phyloP scores from a whole-genome alignment of 2,329 filamentous ascomycete species.

The Paecilomyces niveus region DNA sequence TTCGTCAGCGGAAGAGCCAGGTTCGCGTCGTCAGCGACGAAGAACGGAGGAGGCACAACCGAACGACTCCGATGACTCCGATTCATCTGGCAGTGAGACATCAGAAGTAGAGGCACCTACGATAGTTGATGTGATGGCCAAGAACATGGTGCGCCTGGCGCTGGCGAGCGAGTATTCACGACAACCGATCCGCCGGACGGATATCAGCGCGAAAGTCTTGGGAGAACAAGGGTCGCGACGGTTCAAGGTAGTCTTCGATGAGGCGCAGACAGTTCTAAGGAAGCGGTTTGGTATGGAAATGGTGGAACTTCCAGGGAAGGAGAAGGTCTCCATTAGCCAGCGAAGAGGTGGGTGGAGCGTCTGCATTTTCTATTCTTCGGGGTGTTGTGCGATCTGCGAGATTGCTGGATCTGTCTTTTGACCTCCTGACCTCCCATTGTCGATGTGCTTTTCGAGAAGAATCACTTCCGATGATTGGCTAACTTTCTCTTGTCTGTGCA shows the following conservation, averaged over 20 bases:
- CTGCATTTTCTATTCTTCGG: conserved; percentile 1
- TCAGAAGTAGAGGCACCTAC: conserved; percentile 14
- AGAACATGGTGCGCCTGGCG: conserved; percentile 56
- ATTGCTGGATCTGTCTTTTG: not conserved
- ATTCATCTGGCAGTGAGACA: conserved; percentile 8
- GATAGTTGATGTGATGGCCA: conserved; percentile 41
- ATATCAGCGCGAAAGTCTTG: conserved; percentile 61
- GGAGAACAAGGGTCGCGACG: conserved; percentile 58
- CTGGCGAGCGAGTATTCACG: conserved; percentile 55
- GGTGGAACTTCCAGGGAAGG: conserved; percentile 70
- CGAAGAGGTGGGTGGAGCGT: conserved; percentile 56
- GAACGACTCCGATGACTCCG: conserved; percentile 4
- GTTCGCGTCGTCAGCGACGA: not conserved
- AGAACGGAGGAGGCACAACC: conserved; percentile 1
- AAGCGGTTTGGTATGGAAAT: conserved; percentile 87
- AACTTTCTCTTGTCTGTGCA: conserved; percentile 12
- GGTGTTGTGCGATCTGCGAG: not conserved
- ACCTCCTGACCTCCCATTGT: not conserved
- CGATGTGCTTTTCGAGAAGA: not conserved
- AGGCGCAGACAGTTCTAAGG: conserved; percentile 65
- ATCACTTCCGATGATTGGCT: not conserved
- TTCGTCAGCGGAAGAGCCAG: not conserved
- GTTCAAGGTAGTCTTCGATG: conserved; percentile 71
- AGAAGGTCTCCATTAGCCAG: conserved; percentile 75
- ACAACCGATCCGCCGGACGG: conserved; percentile 49